Base-by-base conservation (phyloP, 148 eudicot species). In the Arctostaphylos glauca region DNA sequence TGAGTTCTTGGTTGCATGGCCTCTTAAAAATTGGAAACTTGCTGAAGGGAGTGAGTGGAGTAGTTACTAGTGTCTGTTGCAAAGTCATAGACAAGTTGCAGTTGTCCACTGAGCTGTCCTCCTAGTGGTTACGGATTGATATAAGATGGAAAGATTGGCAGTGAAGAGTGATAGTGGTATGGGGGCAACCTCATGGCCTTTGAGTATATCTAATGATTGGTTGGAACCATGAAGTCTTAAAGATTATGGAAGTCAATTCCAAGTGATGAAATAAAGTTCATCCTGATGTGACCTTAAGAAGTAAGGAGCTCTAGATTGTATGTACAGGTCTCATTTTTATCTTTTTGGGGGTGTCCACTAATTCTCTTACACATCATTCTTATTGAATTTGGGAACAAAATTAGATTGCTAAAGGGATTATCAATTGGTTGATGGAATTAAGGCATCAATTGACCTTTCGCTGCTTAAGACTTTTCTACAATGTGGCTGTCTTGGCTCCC, bases 401-500 rank as follows among this genome's bases (percentile, higher is more conserved):
- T 74, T 6, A 9, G 49, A 44, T 49, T 74, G 21, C 50, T 16
- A 6, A 47, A 16, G 54, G 77, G 52, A 43, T 47, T 13, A 16
- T 74, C 77, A 47, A n/a, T 16, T 74, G 77, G 25, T 74, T 74
- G 54, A 74, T 74, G 25, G 23, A 43, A 48, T 46, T 74, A 46
- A 43, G 54, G 25, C 25, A 9, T 44, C n/a, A 41, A 18, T 72
- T 14, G 50, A 44, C n/a, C 19, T 41, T 72, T 72, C 0, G 52
- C 77, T 74, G 48, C 49, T 70, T 70, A 70, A 41, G 4, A 70
- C 18, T 74, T 54, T 74, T 47, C 54, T 74, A 48, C 49, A 23
- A 7, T 9, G 21, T 12, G 4, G 55, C 55, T 19, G 55, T 74
- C 47, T 49, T 21, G 38, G 56, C 56, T 72, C 56, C 48, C 25